These are phyloP conservation scores for Stereocaulon alpinum DNA, from an alignment of 495 filamentous ascomycete genomes.

Conservation along the genomic window DNA sequence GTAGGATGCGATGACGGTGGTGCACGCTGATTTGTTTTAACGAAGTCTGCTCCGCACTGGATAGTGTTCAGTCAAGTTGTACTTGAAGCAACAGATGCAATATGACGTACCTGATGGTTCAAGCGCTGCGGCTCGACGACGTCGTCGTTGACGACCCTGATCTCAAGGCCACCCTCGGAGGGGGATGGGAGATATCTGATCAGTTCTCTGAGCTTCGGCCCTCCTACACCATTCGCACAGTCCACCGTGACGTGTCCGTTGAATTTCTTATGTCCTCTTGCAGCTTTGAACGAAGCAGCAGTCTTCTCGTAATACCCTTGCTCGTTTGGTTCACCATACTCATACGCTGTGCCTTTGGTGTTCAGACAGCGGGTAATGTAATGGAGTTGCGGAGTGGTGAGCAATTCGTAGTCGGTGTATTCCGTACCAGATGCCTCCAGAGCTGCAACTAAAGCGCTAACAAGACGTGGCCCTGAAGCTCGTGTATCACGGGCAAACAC, in stretches of 20 bases:
- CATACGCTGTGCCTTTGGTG: constrained; percentile 66
- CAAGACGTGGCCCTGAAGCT: constrained; percentile 76
- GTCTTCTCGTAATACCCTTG: constrained; percentile 92
- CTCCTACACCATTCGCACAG: constrained; percentile 94
- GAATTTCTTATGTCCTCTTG: constrained; percentile 64
- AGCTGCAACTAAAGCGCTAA: constrained; percentile 62
- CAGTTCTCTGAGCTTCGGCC: constrained; percentile 78
- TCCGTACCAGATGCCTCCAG: constrained; percentile 64
- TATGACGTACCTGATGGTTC: constrained; percentile 59
- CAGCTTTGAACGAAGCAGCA: constrained; percentile 63
- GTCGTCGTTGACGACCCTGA: constrained; percentile 85
- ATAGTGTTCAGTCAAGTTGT: constrained; percentile 15
- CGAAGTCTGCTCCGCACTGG: constrained; percentile 90
- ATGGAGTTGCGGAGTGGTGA: constrained; percentile 94
- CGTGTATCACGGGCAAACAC: constrained; percentile 89
- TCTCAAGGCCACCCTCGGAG: constrained; percentile 55
- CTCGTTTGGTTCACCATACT: constrained; percentile 83
- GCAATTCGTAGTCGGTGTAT: constrained; percentile 68
- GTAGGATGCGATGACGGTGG: constrained; percentile 72
- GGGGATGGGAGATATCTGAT: constrained; percentile 67
- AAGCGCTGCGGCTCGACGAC: constrained; percentile 77
- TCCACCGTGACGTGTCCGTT: constrained; percentile 72
- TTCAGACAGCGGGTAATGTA: constrained; percentile 93
- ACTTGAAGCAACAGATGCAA: neutral
- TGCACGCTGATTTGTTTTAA: constrained; percentile 91